These are phyloP conservation scores for Laetiporus sulphureus DNA, from an alignment of 1,284 basidiomycete genomes.

Conservation along the genomic window DNA sequence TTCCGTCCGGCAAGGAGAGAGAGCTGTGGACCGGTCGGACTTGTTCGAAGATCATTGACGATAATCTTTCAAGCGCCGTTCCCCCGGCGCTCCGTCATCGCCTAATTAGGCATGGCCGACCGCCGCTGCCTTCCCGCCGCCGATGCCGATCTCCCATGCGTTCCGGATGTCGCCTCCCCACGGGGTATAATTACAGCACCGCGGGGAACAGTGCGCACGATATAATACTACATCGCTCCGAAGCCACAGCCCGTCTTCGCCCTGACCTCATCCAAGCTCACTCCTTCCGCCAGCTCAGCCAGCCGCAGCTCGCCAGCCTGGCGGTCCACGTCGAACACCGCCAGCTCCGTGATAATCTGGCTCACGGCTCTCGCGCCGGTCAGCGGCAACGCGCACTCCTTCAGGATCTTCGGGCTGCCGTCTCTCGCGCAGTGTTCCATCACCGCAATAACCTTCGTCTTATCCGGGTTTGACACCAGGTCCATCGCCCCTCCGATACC, in stretches of 20 bases:
- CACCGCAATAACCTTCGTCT: slow-evolving; percentile 84
- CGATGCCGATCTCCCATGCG: no score
- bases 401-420: slow-evolving; percentile 85
- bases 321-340: slow-evolving; percentile 88
- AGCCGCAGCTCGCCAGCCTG: slow-evolving; percentile 68
- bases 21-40: no score
- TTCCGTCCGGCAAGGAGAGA: background rate
- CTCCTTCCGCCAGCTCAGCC: slow-evolving; percentile 80
- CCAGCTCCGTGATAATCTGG: slow-evolving; percentile 91
- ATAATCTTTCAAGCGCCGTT: no score
- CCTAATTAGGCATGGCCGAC: no score
- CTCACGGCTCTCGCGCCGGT: slow-evolving; percentile 87
- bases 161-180: no score
- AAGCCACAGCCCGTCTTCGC: slow-evolving; percentile 86
- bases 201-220: background rate
- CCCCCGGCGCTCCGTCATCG: no score
- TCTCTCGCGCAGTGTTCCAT: slow-evolving; percentile 92
- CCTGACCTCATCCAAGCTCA: slow-evolving; percentile 79
- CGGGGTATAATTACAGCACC: background rate
- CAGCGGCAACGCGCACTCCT: slow-evolving; percentile 78
- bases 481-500: slow-evolving; percentile 98
- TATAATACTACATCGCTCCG: slow-evolving; percentile 19
- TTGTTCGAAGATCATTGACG: no score
- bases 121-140: no score
- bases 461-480: slow-evolving; percentile 89